phyloP scores from a whole-genome alignment of 257 asterid genomes.

The Hygrophila difformis region DNA sequence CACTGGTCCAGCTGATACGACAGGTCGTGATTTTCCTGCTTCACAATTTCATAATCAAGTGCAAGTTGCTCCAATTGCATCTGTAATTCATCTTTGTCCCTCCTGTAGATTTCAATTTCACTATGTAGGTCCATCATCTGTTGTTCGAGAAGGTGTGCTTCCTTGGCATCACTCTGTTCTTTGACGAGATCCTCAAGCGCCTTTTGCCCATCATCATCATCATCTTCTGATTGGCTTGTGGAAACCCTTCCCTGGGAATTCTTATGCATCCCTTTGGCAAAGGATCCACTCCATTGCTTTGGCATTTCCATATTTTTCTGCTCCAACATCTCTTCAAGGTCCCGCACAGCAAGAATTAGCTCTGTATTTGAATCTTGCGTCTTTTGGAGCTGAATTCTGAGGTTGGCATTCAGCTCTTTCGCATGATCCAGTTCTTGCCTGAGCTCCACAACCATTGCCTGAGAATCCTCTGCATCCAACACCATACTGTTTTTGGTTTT shows the following conservation, averaged over 20 bases:
- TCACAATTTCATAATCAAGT: constrained; percentile 86
- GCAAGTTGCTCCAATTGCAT: constrained; percentile 98
- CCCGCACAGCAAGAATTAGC: constrained; percentile 80
- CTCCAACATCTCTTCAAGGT: constrained; percentile 85
- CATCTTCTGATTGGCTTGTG: constrained; percentile 24
- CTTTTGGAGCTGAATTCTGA: constrained; percentile 72
- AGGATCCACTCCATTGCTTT: constrained; percentile 22
- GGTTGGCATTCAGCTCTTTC: constrained; percentile 63
- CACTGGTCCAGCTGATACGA: constrained; percentile 74
- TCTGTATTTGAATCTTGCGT: constrained; percentile 85
- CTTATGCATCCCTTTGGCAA: constrained; percentile 12
- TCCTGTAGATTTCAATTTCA: constrained; percentile 61
- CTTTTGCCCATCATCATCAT: constrained; percentile 68
- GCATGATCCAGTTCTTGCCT: constrained; percentile 74
- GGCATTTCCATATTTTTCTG: constrained; percentile 49
- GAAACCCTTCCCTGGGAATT: constrained; percentile 18
- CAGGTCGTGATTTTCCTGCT: constrained; percentile 88
- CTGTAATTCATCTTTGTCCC: constrained; percentile 78
- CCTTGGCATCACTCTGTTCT: constrained; percentile 67
- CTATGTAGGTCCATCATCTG: constrained; percentile 62
- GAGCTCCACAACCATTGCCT: constrained; percentile 58
- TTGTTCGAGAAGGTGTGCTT: constrained; percentile 56
- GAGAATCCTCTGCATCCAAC: constrained; percentile 45
- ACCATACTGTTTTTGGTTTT: constrained; percentile 24
- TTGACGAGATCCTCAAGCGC: constrained; percentile 70